These are phyloP conservation scores for Colletotrichum higginsianum DNA, from an alignment of 2,329 filamentous ascomycete species.

Conservation along the genomic window DNA sequence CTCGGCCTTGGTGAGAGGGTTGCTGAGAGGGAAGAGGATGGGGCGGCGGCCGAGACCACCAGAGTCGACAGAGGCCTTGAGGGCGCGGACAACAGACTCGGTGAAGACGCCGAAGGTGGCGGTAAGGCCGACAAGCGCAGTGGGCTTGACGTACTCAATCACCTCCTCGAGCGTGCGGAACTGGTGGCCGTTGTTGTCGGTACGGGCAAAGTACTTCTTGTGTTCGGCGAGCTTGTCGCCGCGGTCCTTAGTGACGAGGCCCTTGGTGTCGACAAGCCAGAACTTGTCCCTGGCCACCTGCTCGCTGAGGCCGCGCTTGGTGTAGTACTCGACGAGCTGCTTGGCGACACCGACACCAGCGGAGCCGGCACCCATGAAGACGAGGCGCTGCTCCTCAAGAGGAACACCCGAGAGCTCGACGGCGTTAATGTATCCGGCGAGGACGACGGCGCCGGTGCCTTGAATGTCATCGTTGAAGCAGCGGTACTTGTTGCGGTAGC, in stretches of 20 bases:
- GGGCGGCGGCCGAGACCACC: slow-evolving; percentile 81
- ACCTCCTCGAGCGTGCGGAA: slow-evolving; percentile 90
- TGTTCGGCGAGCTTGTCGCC: slow-evolving; percentile 95
- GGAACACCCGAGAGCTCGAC: slow-evolving; percentile 90
- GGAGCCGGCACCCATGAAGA: slow-evolving; percentile 96
- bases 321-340: slow-evolving; percentile 98
- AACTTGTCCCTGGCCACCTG: slow-evolving; percentile 91
- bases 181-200: slow-evolving; percentile 76
- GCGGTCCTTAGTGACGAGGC: slow-evolving; percentile 92
- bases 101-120: slow-evolving; percentile 97
- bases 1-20: slow-evolving; percentile 96
- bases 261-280: slow-evolving; percentile 97
- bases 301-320: slow-evolving; percentile 90
- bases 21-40: slow-evolving; percentile 96
- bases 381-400: slow-evolving; percentile 90
- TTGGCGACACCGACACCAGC: slow-evolving; percentile 98
- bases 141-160: slow-evolving; percentile 94
- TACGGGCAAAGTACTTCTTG: slow-evolving; percentile 79
- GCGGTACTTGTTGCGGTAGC: slow-evolving; percentile 89
- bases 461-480: slow-evolving; percentile 99
- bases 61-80: slow-evolving; percentile 75
- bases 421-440: slow-evolving; percentile 80
- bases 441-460: slow-evolving; percentile 94
- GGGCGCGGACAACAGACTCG: slow-evolving; percentile 82
- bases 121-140: slow-evolving; percentile 93